Evolutionary conservation across 805 yeast species (phyloP), one percentile per base, ranked within the genome.

Genomic region (Starmera quercuum): DNA sequence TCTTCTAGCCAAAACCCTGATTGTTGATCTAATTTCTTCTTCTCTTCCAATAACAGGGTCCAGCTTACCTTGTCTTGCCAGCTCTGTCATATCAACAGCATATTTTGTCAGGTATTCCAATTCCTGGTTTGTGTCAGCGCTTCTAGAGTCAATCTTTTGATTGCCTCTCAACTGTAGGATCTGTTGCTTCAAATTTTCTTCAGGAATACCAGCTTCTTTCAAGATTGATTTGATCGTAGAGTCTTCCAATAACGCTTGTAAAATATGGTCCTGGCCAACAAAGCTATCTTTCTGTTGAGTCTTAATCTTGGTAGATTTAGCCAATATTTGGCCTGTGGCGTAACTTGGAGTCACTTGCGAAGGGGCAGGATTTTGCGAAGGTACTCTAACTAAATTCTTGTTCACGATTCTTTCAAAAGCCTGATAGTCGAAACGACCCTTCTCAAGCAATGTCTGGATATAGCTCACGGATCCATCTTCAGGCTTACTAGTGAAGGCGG

Each of bases 41-140:
- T 92, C 98, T 65, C 98, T 83, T 36, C 98, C 98, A 54, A 92
- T 92, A 29, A 92, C 98, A 4, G 98, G 98, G 60, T 92, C 98
- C 38, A 92, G 77, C 56, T 84, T 86, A 54, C 98, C 98, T 54
- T 83, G 79, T 44, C 94, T 70, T 9, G 98, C 98, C 57, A 76
- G 78, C 49, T 85, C 94, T 2, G 98, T 92, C 68, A 92, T 73
- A 58, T 92, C 97, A 45, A 82, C 74, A 39, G 97, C 95, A 58
- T 92, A 92, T 56, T 92, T 92, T 40, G 73, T 64, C 48, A 92
- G 66, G 51, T 85, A 92, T 57, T 92, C 98, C 44, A 73, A 76
- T 41, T 81, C 71, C 34, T 82, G 75, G 11, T 90, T 83, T 5
- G 97, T 80, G 54, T 90, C 98, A 4, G 98, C 97, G 44, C 78